These are phyloP conservation scores for Mucor lusitanicus DNA, from an alignment of 371 early-diverging fungal genomes.

Conservation along the genomic window DNA sequence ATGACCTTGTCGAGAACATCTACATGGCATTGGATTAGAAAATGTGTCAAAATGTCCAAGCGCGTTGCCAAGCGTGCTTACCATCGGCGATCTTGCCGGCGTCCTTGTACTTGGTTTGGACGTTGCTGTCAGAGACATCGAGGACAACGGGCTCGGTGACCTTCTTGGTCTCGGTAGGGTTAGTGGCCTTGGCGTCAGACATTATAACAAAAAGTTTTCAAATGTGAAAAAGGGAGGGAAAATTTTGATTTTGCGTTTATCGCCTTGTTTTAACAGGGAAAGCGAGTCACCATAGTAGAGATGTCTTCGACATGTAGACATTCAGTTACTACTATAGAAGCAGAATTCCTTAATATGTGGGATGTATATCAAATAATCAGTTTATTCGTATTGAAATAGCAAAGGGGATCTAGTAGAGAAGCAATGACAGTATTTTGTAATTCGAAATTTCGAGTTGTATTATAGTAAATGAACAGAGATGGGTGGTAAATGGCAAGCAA, in stretches of 20 bases:
- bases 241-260: constrained; percentile 2
- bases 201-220: constrained; percentile 9
- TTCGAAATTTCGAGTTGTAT: background rate
- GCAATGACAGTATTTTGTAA: background rate
- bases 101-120: constrained; percentile 86
- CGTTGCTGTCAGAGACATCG: constrained; percentile 59
- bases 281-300: background rate
- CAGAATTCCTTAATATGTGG: background rate
- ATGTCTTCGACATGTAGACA: background rate
- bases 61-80: constrained; percentile 32
- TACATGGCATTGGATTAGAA: constrained; percentile 20
- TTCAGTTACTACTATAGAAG: background rate
- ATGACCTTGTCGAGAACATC: constrained; percentile 73
- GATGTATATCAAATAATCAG: background rate
- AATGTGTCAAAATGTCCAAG: background rate
- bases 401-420: background rate
- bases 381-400: background rate
- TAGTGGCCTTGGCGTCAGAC: constrained; percentile 22
- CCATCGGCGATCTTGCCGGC: constrained; percentile 87
- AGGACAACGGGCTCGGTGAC: constrained; percentile 23
- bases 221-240: background rate
- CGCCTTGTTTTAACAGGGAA: background rate
- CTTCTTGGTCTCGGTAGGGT: constrained; percentile 22
- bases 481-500: background rate
- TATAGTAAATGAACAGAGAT: background rate